phyloP scores from a whole-genome alignment of 768 basidiomycete species.

The Wakefieldia striispora region DNA sequence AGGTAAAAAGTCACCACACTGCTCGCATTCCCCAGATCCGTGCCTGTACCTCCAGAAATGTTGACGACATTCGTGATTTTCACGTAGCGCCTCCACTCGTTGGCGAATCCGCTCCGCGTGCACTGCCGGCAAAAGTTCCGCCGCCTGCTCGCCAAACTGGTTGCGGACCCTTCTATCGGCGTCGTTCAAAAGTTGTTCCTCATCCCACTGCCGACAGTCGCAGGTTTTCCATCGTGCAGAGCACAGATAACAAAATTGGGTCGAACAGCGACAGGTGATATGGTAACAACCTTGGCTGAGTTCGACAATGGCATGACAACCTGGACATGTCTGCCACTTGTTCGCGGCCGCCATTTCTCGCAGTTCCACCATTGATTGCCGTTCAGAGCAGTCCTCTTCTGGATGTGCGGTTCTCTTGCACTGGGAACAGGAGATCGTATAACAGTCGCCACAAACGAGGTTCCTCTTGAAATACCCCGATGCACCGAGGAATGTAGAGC shows the following conservation, averaged over 20 bases:
- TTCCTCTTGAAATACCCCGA: conserved; percentile 16
- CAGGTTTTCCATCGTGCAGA: conserved; percentile 63
- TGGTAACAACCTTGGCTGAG: conserved; percentile 59
- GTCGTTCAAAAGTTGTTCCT: conserved; percentile 35
- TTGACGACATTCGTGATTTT: conserved; percentile 52
- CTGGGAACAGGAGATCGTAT: conserved; percentile 38
- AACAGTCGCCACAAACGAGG: conserved; percentile 43
- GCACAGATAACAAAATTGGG: conserved; percentile 67
- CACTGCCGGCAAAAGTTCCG: conserved; percentile 11
- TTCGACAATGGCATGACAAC: conserved; percentile 56
- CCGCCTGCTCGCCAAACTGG: conserved; percentile 18
- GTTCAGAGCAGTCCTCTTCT: conserved; percentile 39
- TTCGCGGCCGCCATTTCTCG: conserved; percentile 42
- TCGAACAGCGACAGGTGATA: conserved; percentile 51
- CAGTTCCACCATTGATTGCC: conserved; percentile 41
- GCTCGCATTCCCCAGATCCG: conserved; percentile 46
- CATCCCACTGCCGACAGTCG: conserved; percentile 63
- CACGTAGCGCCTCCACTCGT: conserved; percentile 38
- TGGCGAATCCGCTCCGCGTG: conserved; percentile 20
- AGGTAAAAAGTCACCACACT: conserved; percentile 39
- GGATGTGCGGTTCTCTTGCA: conserved; percentile 52
- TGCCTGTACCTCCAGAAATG: conserved; percentile 45
- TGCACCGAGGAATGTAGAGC: conserved; percentile 53
- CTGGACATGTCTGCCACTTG: conserved; percentile 64
- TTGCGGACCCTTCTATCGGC: conserved; percentile 25